A percentile compares a stretch with the other conserved stretches of the same genome.
Evolutionary conservation across 441 rosid species (phyloP).

Genomic region (Adansonia gregorii): DNA sequence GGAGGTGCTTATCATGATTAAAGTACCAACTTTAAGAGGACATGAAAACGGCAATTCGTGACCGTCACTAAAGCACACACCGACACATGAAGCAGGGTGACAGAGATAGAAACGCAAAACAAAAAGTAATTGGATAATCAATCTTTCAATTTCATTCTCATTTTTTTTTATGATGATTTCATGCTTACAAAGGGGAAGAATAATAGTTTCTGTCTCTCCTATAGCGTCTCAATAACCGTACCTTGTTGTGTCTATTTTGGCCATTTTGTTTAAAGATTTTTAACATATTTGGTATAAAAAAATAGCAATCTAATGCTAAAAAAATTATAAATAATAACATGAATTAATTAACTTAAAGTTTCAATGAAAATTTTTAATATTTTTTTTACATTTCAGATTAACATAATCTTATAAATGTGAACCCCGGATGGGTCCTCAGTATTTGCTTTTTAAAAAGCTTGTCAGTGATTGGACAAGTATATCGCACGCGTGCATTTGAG

Average conservation of each 20-base stretch:
- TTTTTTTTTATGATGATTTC: slow-evolving; percentile 6
- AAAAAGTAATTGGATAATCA: not conserved
- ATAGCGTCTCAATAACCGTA: not conserved
- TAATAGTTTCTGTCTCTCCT: slow-evolving; percentile 9
- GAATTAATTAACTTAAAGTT: too few relatives aligned
- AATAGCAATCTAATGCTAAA: too few relatives aligned
- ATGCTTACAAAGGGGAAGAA: slow-evolving; percentile 14
- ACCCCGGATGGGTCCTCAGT: not conserved
- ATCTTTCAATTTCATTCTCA: not conserved
- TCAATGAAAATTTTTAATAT: not conserved
- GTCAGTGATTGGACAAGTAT: not conserved
- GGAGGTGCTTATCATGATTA: slow-evolving; percentile 55
- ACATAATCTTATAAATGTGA: not conserved
- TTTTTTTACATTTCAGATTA: not conserved
- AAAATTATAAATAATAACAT: too few relatives aligned
- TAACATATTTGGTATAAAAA: not conserved
- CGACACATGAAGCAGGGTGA: slow-evolving; percentile 12
- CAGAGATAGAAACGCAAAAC: not conserved
- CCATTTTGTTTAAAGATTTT: slow-evolving; percentile 8
- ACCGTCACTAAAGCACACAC: slow-evolving; percentile 28
- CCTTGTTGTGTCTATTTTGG: slow-evolving; percentile 5
- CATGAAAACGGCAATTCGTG: slow-evolving; percentile 38
- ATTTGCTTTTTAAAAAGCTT: not conserved
- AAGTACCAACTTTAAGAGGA: slow-evolving; percentile 38
- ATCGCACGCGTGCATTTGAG: not conserved